Percentiles rank a stretch among this genome's conserved stretches.
phyloP scores from a whole-genome alignment of 345 rosid species.

The Syzygium aqueum region DNA sequence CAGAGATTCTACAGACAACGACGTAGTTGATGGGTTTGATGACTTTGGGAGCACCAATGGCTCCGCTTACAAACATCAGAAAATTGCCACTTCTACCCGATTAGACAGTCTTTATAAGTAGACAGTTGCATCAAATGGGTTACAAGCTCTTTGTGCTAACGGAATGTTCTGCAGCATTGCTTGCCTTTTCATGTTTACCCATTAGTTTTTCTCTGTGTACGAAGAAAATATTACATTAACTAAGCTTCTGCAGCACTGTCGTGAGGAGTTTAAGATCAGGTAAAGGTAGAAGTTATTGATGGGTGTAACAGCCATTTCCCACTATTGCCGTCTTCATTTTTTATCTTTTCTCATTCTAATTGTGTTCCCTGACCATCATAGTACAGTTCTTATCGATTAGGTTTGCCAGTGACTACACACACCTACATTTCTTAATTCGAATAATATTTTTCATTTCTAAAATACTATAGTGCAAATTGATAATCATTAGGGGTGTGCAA shows the following conservation, averaged over 20 bases:
- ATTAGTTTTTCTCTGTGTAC: not conserved
- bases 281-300: not conserved
- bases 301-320: not conserved
- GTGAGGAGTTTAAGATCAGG: not conserved
- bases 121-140: not conserved
- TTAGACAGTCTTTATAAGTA: constrained; percentile 2
- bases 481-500: not conserved
- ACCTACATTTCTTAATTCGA: not conserved
- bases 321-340: not conserved
- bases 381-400: not conserved
- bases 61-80: constrained; percentile 13
- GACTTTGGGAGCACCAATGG: constrained; percentile 27
- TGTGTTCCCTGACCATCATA: not conserved
- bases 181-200: not conserved
- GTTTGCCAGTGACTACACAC: not conserved
- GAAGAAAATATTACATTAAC: not conserved
- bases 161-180: not conserved
- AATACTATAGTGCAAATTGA: not conserved
- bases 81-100: constrained; percentile 56
- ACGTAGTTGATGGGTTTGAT: constrained; percentile 10
- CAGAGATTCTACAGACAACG: constrained; percentile 7
- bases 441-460: not conserved
- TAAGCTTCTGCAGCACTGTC: not conserved
- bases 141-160: not conserved
- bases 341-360: not conserved